A percentile compares a stretch with the other conserved stretches of the same genome.
These are phyloP conservation scores for Hypoxylon cercidicola DNA, from an alignment of 495 filamentous ascomycete genomes.

Conservation along the genomic window DNA sequence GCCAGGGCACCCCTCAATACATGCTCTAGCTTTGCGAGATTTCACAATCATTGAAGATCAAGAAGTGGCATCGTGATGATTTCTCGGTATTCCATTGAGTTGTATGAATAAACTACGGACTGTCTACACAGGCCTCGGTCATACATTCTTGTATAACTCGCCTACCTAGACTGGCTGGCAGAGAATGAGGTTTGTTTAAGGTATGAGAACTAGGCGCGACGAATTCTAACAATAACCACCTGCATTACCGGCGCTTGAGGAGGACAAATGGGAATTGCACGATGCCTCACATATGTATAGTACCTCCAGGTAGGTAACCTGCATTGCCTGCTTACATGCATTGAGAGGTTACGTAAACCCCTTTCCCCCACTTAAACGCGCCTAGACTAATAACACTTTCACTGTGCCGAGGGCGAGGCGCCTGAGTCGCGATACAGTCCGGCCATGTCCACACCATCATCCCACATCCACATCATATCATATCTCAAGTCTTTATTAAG, in stretches of 20 bases:
- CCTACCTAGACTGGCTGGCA: too few relatives aligned
- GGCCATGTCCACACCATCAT: slow-evolving; percentile 14
- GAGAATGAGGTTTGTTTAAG: too few relatives aligned
- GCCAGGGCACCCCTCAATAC: slow-evolving; percentile 1
- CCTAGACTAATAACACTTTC: background rate
- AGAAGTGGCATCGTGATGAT: too few relatives aligned
- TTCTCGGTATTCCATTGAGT: too few relatives aligned
- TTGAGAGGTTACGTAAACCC: slow-evolving; percentile 20
- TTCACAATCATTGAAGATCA: background rate
- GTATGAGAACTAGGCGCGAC: background rate
- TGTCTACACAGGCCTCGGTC: too few relatives aligned
- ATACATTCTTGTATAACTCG: too few relatives aligned
- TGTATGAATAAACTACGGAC: too few relatives aligned
- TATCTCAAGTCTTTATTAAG: slow-evolving; percentile 31
- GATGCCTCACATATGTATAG: background rate
- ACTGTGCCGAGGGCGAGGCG: background rate
- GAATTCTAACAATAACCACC: slow-evolving; percentile 24
- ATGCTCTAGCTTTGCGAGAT: background rate
- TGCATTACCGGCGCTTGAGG: slow-evolving; percentile 20
- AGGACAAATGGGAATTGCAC: background rate
- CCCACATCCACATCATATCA: slow-evolving; percentile 21
- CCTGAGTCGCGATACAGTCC: slow-evolving; percentile 20
- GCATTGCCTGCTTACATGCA: background rate
- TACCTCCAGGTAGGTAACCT: too few relatives aligned
- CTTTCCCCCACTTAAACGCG: slow-evolving; percentile 13